Evolutionary conservation across 2,329 filamentous ascomycete species (phyloP).

Genomic region (Chalaropsis ovoidea): DNA sequence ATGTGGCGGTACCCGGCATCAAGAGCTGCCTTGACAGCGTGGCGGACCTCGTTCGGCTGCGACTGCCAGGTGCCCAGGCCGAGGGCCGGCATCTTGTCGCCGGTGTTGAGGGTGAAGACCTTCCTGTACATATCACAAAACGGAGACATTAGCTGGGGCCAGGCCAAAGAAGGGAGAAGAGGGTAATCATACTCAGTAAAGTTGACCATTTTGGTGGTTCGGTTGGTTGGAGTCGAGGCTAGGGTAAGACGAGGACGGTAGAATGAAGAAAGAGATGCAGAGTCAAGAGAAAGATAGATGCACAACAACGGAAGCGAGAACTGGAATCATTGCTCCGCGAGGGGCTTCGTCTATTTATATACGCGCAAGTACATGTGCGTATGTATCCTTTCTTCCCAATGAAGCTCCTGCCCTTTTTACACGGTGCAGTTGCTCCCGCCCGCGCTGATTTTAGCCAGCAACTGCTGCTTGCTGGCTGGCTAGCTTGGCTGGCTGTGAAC

Average conservation of each 20-base stretch:
- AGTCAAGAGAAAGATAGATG: not conserved
- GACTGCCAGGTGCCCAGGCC: constrained; percentile 76
- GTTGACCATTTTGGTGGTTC: constrained; percentile 13
- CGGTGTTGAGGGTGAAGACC: constrained; percentile 61
- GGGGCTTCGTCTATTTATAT: not conserved
- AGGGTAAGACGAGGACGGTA: not conserved
- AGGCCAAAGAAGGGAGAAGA: not conserved
- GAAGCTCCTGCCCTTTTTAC: not conserved
- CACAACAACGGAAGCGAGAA: not conserved
- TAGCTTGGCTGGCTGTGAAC: not conserved
- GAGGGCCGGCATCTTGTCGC: constrained; percentile 66
- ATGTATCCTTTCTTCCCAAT: not conserved
- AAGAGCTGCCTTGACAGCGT: constrained; percentile 61
- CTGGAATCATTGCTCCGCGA: not conserved
- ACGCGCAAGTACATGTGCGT: not conserved
- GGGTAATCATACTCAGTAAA: constrained; percentile 15
- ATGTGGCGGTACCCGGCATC: constrained; percentile 63
- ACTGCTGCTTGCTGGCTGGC: not conserved
- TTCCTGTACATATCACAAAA: constrained; percentile 17
- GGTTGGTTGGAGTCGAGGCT: not conserved
- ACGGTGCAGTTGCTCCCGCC: too few species aligned
- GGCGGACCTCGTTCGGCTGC: constrained; percentile 54
- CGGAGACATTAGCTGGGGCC: not conserved
- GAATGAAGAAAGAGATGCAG: not conserved
- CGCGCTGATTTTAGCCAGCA: not conserved